Evolutionary conservation across 208 protist genomes (phyloP).

Genomic region (Crithidia bombi): DNA sequence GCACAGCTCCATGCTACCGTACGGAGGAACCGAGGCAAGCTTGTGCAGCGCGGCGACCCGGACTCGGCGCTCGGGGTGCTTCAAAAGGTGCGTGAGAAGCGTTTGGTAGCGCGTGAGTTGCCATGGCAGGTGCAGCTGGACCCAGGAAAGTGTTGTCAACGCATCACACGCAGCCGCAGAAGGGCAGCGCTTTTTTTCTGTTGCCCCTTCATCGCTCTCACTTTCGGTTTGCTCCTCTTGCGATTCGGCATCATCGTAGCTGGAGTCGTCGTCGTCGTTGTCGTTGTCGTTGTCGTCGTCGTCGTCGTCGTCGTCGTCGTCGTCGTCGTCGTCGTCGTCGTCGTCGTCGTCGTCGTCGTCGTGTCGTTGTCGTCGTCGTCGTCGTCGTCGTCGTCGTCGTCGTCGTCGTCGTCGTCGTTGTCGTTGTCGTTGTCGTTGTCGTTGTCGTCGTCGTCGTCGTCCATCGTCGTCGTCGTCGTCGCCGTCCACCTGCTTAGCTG

Average conservation of each 20-base stretch:
- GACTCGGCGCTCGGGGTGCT: slow-evolving; percentile 16
- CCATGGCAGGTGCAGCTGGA: slow-evolving; percentile 15
- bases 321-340: not conserved
- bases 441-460: not conserved
- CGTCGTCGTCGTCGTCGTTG: not conserved
- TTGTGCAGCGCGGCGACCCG: slow-evolving; percentile 16
- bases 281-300: too few species aligned
- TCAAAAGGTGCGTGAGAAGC: slow-evolving; percentile 20
- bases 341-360: not conserved
- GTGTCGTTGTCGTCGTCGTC: not conserved
- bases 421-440: not conserved
- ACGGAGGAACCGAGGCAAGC: slow-evolving; percentile 18
- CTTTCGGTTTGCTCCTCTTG: too few species aligned
- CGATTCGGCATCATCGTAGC: too few species aligned
- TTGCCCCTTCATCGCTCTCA: too few species aligned
- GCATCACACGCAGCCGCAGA: slow-evolving; percentile 27
- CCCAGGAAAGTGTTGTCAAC: slow-evolving; percentile 20
- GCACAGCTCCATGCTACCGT: slow-evolving; percentile 22
- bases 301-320: too few species aligned
- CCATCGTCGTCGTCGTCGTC: too few species aligned
- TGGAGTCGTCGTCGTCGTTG: too few species aligned
- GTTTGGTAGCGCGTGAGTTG: slow-evolving; percentile 22
- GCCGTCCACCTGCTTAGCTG: too few species aligned
- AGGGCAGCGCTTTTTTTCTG: not conserved
- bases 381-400: not conserved